phyloP scores from a whole-genome alignment of 2,329 filamentous ascomycete genomes.

The Ilyonectria mors-panacis region DNA sequence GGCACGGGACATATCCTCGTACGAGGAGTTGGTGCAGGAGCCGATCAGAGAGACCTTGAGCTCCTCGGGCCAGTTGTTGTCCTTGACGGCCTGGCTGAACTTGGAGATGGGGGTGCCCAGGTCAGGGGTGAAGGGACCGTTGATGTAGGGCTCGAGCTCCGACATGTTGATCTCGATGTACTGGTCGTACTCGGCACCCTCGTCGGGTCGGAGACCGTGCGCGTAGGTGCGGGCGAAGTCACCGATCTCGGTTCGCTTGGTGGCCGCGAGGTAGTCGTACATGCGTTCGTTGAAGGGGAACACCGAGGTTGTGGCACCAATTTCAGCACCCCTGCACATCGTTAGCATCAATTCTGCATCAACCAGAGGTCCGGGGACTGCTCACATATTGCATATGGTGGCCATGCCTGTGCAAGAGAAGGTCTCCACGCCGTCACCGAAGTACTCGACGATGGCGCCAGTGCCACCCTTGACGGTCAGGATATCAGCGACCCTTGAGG shows the following conservation, averaged over 20 bases:
- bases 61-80: conserved; percentile 90
- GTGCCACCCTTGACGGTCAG: conserved; percentile 98
- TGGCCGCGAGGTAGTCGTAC: conserved; percentile 95
- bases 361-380: neutral
- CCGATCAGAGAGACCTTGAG: conserved; percentile 96
- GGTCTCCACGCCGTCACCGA: conserved; percentile 73
- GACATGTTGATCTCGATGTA: conserved; percentile 92
- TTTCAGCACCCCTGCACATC: conserved; percentile 67
- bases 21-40: conserved; percentile 98
- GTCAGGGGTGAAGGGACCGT: conserved; percentile 97
- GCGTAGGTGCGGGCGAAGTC: conserved; percentile 90
- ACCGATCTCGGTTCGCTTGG: conserved; percentile 91
- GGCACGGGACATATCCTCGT: conserved; percentile 97
- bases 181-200: conserved; percentile 92
- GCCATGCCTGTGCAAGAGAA: conserved; percentile 91
- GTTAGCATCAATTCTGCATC: conserved; percentile 30
- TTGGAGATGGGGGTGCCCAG: conserved; percentile 91
- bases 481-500: conserved; percentile 95
- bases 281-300: conserved; percentile 99
- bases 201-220: conserved; percentile 87
- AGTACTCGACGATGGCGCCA: conserved; percentile 88
- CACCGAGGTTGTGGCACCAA: conserved; percentile 89
- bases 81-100: conserved; percentile 87
- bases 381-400: conserved; percentile 79
- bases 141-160: conserved; percentile 93